phyloP scores from a whole-genome alignment of 1,284 basidiomycete species.

The Ustilago tritici region DNA sequence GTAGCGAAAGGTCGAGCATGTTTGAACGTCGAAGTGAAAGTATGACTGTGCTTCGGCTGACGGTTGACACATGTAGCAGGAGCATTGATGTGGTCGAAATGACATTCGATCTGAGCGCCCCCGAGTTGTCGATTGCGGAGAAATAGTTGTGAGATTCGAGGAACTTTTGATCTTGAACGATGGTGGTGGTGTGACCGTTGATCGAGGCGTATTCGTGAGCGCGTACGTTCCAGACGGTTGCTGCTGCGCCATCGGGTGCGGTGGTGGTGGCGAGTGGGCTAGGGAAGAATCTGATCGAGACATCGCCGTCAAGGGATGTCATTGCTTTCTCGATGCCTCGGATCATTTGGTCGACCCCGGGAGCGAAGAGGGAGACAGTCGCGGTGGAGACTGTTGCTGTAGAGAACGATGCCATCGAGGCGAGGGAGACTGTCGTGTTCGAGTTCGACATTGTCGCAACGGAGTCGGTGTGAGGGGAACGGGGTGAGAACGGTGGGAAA shows the following conservation, averaged over 20 bases:
- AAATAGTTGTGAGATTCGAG: constrained; percentile 46
- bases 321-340: constrained; percentile 17
- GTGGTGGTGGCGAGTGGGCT: constrained; percentile 43
- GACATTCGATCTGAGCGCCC: constrained; percentile 39
- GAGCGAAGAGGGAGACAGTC: constrained; percentile 40
- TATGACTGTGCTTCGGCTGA: constrained; percentile 29
- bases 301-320: constrained; percentile 26
- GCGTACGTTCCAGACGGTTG: constrained; percentile 48
- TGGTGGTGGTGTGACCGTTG: constrained; percentile 27
- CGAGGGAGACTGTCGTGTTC: background rate
- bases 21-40: constrained; percentile 31
- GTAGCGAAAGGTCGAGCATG: constrained; percentile 36
- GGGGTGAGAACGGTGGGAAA: background rate
- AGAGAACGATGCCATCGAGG: background rate
- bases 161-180: constrained; percentile 39
- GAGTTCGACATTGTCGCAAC: background rate
- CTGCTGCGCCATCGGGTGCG: constrained; percentile 34
- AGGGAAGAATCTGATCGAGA: constrained; percentile 25
- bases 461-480: background rate
- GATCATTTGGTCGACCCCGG: constrained; percentile 45
- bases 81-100: constrained; percentile 34
- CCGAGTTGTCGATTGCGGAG: constrained; percentile 22
- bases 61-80: constrained; percentile 37
- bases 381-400: background rate
- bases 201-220: constrained; percentile 44